Evolutionary conservation across 129 eudicot genomes (phyloP).

Genomic region (Daucus carota): DH1_v3.0 NC_030387.2:35612001-35612500

Average conservation of each 20-base stretch:
- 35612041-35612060: neutral
- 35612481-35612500: neutral
- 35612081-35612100: neutral
- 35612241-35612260: neutral
- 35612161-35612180: neutral
- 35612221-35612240: neutral
- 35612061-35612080: neutral
- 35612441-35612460: neutral
- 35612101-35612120: neutral
- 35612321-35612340: conserved; percentile 5
- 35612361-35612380: neutral
- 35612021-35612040: neutral
- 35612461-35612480: neutral
- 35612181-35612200: neutral
- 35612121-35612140: neutral
- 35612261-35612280: neutral
- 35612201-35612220: neutral
- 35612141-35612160: neutral
- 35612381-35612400: conserved; percentile 20
- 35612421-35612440: neutral
- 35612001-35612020: neutral
- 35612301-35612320: neutral
- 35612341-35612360: conserved; percentile 2
- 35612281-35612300: neutral
- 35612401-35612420: conserved; percentile 8